Evolutionary conservation across 2,329 filamentous ascomycete species (phyloP).

Genomic region (Emergomyces pasteurianus): DNA sequence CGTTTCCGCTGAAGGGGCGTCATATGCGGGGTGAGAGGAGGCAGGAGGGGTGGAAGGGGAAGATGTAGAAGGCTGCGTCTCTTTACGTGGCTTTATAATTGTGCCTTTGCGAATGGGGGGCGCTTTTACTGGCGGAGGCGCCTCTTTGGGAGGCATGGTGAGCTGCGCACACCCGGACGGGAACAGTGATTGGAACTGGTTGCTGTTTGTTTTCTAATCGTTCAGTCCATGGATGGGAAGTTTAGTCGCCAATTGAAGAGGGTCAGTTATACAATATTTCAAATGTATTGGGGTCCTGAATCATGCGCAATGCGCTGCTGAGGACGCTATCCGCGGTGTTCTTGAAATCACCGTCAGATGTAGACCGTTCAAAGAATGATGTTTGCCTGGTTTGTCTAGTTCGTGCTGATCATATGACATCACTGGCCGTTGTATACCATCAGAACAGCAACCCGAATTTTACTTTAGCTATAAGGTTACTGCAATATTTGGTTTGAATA

Average conservation of each 20-base stretch:
- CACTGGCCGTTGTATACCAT: background rate
- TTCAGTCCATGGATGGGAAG: background rate
- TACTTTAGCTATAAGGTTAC: background rate
- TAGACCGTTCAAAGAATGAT: background rate
- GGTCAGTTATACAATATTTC: background rate
- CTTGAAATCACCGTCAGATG: background rate
- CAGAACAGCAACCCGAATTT: background rate
- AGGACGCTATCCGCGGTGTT: background rate
- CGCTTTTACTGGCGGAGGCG: background rate
- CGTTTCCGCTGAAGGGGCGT: background rate
- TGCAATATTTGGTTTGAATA: background rate
- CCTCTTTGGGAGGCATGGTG: background rate
- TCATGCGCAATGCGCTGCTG: background rate
- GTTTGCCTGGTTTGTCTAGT: slow-evolving; percentile 11
- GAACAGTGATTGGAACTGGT: background rate
- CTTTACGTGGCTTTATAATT: background rate
- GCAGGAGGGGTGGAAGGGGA: background rate
- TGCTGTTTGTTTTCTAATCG: background rate
- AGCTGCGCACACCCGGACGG: background rate
- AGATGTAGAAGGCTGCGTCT: background rate
- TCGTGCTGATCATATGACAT: background rate
- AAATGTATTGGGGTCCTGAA: background rate
- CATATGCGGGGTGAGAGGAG: background rate
- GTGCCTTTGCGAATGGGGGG: background rate
- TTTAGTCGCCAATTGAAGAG: background rate